Conservation (phyloP, 768 basidiomycete species). For the Boletus vermiculosoides region DNA sequence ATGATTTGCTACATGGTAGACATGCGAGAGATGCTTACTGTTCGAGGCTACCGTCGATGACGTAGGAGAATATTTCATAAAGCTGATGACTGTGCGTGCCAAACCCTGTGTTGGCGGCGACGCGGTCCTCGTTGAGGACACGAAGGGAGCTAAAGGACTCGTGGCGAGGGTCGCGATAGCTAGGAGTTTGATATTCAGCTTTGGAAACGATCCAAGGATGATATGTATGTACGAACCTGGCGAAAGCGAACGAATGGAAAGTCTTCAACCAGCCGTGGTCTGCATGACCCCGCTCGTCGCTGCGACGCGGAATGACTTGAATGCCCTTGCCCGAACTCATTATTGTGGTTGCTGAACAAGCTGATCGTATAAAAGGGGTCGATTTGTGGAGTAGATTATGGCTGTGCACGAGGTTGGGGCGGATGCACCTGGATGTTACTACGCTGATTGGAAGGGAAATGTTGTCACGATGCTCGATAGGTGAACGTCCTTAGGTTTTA, state of each 20-base stretch:
- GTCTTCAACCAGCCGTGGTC: constrained; percentile 88
- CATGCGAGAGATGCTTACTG: constrained; percentile 51
- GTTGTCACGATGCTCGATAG: background rate
- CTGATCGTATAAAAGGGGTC: background rate
- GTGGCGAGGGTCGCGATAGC: constrained; percentile 60
- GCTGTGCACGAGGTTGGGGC: constrained; percentile 1
- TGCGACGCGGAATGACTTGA: constrained; percentile 52
- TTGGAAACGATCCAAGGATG: constrained; percentile 18
- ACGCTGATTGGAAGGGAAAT: constrained; percentile 4
- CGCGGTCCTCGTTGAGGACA: constrained; percentile 94
- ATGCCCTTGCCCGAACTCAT: constrained; percentile 22
- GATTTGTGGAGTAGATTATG: background rate
- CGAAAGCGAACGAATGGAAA: constrained; percentile 82
- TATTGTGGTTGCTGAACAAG: background rate
- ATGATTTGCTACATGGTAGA: background rate
- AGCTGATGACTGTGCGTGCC: constrained; percentile 81
- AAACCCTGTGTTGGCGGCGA: constrained; percentile 73
- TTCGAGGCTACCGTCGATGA: constrained; percentile 75
- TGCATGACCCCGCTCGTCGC: constrained; percentile 65
- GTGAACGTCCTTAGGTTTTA: constrained; percentile 9
- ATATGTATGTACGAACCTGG: constrained; percentile 44
- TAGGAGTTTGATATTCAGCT: constrained; percentile 18
- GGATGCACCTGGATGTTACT: background rate
- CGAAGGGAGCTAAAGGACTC: constrained; percentile 71
- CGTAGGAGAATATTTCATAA: constrained; percentile 91